Evolutionary conservation across 1,284 basidiomycete species (phyloP), one percentile per base, ranked within the genome.

Genomic region (Tilletia caries): DNA sequence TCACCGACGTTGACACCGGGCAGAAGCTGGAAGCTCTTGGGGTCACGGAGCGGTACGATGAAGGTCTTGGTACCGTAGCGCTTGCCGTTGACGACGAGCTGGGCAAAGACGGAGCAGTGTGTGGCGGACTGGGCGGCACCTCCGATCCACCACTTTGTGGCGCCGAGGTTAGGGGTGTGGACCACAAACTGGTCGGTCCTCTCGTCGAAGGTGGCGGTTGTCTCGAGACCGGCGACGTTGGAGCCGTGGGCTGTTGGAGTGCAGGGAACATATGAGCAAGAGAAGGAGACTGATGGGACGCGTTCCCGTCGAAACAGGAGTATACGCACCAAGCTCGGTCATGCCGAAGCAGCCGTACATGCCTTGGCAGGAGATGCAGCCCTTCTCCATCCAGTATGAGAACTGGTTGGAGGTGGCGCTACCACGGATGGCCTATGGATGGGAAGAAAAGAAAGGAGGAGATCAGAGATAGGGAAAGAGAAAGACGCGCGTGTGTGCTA

Each of bases 331-430:
- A 13, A 85, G 76, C 78, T 85, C 85, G 32, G 85, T 88, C 87
- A 88, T 88, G 67, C 86, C 86, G 71, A 88, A 88, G 81, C 87
- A 88, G 23, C 87, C 87, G 65, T 87, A 86, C 67, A 87, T 85
- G 43, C 86, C 86, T 75, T 87, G 86, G 58, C 86, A 80, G 4
- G 85, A 85, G 4, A 88, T 84, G 2, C 87, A 85, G 67, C 87
- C 87, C 71, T 86, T 85, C 67, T 86, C 85, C 73, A 87, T 84
- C 86, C 86, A 88, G 84, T 87, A 87, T 68, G 82, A 78, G 71
- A 84, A 82, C 73, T 85, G 84, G 71, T 81, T 82, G 8, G 79
- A 65, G 1, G 84, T 84, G 3, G 78, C 82, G 25, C 69, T 72
- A 32, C 75, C 75, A 32, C 77, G 73, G 43, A 77, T 71, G 66